These are phyloP conservation scores for Colletotrichum musicola DNA, from an alignment of 2,329 filamentous ascomycete genomes.

Conservation along the genomic window DNA sequence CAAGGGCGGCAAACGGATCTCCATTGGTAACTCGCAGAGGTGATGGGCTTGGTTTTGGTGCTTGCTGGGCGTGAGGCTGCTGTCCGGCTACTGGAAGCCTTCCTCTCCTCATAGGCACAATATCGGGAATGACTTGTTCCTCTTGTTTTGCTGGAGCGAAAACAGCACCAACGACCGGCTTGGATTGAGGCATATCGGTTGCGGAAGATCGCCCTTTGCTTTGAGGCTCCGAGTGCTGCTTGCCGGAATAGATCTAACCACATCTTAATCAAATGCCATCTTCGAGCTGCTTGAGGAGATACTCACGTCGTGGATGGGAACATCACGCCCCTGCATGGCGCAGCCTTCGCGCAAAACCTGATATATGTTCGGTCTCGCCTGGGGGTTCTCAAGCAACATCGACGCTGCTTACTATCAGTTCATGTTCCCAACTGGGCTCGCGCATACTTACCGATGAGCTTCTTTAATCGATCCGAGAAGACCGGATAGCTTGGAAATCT, in stretches of 20 bases:
- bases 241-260: slow-evolving; percentile 76
- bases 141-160: slow-evolving; percentile 81
- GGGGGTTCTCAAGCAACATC: slow-evolving; percentile 89
- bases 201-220: slow-evolving; percentile 64
- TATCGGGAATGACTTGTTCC: slow-evolving; percentile 83
- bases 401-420: slow-evolving; percentile 67
- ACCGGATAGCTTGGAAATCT: slow-evolving; percentile 89
- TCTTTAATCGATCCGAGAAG: slow-evolving; percentile 91
- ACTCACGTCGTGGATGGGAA: slow-evolving; percentile 90
- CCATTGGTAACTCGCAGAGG: slow-evolving; percentile 76
- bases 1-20: slow-evolving; percentile 93
- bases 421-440: slow-evolving; percentile 22
- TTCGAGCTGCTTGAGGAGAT: slow-evolving; percentile 37
- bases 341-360: slow-evolving; percentile 90
- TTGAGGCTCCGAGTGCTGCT: slow-evolving; percentile 73
- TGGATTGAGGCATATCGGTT: slow-evolving; percentile 64
- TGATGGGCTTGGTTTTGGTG: slow-evolving; percentile 72
- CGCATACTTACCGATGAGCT: slow-evolving; percentile 78
- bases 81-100: slow-evolving; percentile 66
- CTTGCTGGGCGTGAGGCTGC: slow-evolving; percentile 55
- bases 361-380: slow-evolving; percentile 89
- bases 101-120: slow-evolving; percentile 93
- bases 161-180: slow-evolving; percentile 81
- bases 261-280: slow-evolving; percentile 37
- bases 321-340: slow-evolving; percentile 86